Evolutionary conservation across 805 yeast species (phyloP).

Genomic region (Starmerella geochares): DNA sequence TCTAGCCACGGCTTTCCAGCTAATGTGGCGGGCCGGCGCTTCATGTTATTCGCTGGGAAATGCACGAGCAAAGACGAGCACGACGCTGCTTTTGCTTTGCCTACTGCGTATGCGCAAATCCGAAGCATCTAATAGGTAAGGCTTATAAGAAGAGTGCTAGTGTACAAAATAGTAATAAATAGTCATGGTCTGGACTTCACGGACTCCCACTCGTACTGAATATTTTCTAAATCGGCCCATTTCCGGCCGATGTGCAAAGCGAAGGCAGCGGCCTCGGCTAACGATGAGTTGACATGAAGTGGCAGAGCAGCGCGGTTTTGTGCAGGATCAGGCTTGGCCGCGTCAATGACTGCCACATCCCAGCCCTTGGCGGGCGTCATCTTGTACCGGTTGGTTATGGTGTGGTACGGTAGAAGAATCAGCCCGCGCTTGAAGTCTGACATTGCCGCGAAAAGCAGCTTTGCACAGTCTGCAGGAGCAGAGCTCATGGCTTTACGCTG

Average conservation of each 20-base stretch:
- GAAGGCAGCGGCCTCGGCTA: slow-evolving; percentile 36
- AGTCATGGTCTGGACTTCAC: slow-evolving; percentile 1
- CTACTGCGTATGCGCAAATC: no score
- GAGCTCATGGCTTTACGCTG: slow-evolving; percentile 3
- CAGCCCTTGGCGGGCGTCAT: slow-evolving; percentile 14
- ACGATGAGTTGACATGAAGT: slow-evolving; percentile 31
- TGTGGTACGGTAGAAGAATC: slow-evolving; percentile 22
- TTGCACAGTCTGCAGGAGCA: slow-evolving; percentile 10
- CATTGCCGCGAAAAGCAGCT: slow-evolving; percentile 15
- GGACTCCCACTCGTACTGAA: slow-evolving; percentile 29
- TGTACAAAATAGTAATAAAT: slow-evolving; percentile 1
- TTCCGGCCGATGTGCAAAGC: slow-evolving; percentile 31
- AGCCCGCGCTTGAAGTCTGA: slow-evolving; percentile 29
- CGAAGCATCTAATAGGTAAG: no score
- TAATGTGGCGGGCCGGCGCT: no score
- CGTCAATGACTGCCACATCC: slow-evolving; percentile 20
- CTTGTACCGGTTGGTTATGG: slow-evolving; percentile 21
- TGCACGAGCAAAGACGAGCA: no score
- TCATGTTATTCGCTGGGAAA: no score
- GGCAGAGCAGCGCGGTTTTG: slow-evolving; percentile 33
- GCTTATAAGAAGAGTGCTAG: not conserved
- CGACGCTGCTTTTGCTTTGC: no score
- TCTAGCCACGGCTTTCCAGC: no score
- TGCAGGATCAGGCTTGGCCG: slow-evolving; percentile 29
- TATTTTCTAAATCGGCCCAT: slow-evolving; percentile 31